These are phyloP conservation scores for Monosporascus cannonballus DNA, from an alignment of 2,329 filamentous ascomycete genomes.

Conservation along the genomic window DNA sequence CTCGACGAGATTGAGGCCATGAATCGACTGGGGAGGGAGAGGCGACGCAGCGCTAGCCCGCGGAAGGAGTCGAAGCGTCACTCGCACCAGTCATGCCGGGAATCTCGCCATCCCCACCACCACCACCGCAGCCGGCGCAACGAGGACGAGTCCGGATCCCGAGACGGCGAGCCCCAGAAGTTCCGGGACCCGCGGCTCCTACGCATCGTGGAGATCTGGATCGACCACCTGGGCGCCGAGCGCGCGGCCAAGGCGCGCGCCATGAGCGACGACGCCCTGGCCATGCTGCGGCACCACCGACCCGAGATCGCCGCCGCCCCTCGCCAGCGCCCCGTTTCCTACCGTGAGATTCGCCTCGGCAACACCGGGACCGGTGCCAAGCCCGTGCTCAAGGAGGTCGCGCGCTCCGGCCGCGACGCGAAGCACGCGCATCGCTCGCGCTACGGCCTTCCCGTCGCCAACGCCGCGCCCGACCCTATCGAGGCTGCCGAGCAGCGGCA, in stretches of 20 bases:
- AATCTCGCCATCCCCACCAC: not conserved
- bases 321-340: constrained; percentile 1
- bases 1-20: not conserved
- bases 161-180: not conserved
- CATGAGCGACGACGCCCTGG: constrained; percentile 13
- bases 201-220: constrained; percentile 39
- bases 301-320: constrained; percentile 14
- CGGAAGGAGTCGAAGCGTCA: too few relatives aligned
- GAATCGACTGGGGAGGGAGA: not conserved
- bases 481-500: constrained; percentile 13
- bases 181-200: constrained; percentile 28
- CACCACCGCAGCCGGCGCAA: not conserved
- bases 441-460: constrained; percentile 20
- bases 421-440: constrained; percentile 13
- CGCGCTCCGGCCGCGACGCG: not conserved
- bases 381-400: constrained; percentile 1
- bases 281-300: constrained; percentile 12
- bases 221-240: constrained; percentile 24
- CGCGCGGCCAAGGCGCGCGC: constrained; percentile 14
- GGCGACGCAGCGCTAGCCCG: too few relatives aligned
- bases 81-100: too few relatives aligned
- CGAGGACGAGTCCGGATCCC: not conserved
- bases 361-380: too few relatives aligned
- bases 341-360: too few relatives aligned
- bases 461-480: constrained; percentile 8